phyloP scores from a whole-genome alignment of 208 protist genomes.

The Crithidia acanthocephali region DNA sequence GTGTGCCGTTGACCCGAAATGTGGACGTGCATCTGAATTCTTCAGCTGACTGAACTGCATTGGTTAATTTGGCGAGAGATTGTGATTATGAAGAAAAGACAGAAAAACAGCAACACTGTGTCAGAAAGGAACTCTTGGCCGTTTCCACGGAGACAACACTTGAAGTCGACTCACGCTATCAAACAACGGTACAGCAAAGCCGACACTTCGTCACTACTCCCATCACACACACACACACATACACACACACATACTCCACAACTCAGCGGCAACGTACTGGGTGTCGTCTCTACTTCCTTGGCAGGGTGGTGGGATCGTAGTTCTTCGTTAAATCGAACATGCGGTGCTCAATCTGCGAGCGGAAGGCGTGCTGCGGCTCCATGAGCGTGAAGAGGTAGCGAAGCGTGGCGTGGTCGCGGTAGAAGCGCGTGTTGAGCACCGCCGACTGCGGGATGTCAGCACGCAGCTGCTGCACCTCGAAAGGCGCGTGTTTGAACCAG shows the following conservation, averaged over 20 bases:
- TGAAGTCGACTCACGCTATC: no score
- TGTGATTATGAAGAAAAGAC: no score
- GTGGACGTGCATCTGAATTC: no score
- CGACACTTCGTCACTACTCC: neutral
- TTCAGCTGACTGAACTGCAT: no score
- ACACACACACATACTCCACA: neutral
- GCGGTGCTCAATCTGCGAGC: constrained; percentile 60
- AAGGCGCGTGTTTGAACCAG: constrained; percentile 91
- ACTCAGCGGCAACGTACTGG: no score
- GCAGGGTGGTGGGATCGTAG: constrained; percentile 49
- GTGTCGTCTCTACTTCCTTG: neutral
- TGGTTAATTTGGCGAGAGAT: no score
- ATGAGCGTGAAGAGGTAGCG: constrained; percentile 83
- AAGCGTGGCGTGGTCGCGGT: constrained; percentile 81
- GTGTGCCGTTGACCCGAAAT: no score
- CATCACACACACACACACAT: constrained; percentile 4
- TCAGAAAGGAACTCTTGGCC: no score
- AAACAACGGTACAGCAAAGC: neutral
- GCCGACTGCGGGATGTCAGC: constrained; percentile 77
- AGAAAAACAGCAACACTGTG: no score
- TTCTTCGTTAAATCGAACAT: constrained; percentile 63
- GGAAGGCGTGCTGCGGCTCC: constrained; percentile 81
- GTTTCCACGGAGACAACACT: no score
- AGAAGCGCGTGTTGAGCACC: constrained; percentile 79
- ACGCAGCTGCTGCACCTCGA: constrained; percentile 90